Percentiles rank a stretch among this genome's conserved stretches.
These are phyloP conservation scores for Hypoxylon fuscum DNA, from an alignment of 495 filamentous ascomycete species.

Conservation along the genomic window DNA sequence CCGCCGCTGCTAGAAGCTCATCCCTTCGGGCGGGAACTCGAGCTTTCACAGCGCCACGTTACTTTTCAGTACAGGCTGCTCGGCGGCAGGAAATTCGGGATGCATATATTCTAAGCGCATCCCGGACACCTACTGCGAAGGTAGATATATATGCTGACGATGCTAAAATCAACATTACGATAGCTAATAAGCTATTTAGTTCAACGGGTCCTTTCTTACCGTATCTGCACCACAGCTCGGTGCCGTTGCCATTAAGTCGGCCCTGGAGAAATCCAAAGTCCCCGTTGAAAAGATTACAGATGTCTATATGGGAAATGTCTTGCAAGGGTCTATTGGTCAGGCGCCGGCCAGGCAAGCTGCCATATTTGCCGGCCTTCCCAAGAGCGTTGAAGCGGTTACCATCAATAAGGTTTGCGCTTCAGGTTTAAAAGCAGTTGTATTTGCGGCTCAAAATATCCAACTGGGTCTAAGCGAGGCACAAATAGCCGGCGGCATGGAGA, in stretches of 20 bases:
- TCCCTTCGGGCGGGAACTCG: conserved; percentile 19
- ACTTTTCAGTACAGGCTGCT: conserved; percentile 71
- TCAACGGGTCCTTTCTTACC: conserved; percentile 87
- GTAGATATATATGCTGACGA: conserved; percentile 52
- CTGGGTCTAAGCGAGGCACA: conserved; percentile 86
- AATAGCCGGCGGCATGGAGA: conserved; percentile 96
- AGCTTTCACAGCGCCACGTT: conserved; percentile 57
- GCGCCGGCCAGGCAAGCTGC: conserved; percentile 90
- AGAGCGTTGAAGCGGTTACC: conserved; percentile 82
- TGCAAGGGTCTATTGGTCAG: conserved; percentile 84
- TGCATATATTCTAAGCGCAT: conserved; percentile 88
- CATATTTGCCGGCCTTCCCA: conserved; percentile 84
- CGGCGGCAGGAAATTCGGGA: conserved; percentile 78
- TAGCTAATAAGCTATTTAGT: conserved; percentile 62
- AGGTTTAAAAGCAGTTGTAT: conserved; percentile 86
- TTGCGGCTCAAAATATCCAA: conserved; percentile 94
- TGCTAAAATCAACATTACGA: neutral
- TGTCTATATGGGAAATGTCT: conserved; percentile 98
- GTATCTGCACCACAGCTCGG: conserved; percentile 87
- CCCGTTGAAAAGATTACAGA: conserved; percentile 80
- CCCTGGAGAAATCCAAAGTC: conserved; percentile 81
- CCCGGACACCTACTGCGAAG: conserved; percentile 88
- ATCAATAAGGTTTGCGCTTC: conserved; percentile 98
- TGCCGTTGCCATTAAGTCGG: conserved; percentile 87
- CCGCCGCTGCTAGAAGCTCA: conserved; percentile 14